These are phyloP conservation scores for Fusarium lateritium DNA, from an alignment of 2,329 filamentous ascomycete genomes.

Conservation along the genomic window DNA sequence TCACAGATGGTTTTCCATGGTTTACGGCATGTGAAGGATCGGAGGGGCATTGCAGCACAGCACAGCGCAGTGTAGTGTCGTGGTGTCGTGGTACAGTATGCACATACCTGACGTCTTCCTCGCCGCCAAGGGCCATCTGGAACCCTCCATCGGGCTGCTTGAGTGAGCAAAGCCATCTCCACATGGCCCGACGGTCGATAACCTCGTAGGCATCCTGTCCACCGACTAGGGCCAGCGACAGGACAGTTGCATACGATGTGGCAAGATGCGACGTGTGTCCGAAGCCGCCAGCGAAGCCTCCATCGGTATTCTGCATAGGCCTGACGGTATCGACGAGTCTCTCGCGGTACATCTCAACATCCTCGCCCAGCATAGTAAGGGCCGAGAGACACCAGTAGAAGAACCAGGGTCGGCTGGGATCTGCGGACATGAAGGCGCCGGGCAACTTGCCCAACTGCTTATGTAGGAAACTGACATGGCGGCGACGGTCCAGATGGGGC, in stretches of 20 bases:
- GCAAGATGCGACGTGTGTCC: conserved; percentile 92
- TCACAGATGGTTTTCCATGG: conserved; percentile 13
- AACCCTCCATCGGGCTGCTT: conserved; percentile 95
- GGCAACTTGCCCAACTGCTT: conserved; percentile 75
- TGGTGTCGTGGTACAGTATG: conserved; percentile 22
- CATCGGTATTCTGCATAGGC: conserved; percentile 84
- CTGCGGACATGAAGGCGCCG: conserved; percentile 77
- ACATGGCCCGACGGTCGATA: conserved; percentile 87
- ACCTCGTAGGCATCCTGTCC: conserved; percentile 80
- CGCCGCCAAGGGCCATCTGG: conserved; percentile 85
- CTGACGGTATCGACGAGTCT: conserved; percentile 81
- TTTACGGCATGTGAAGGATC: conserved; percentile 20
- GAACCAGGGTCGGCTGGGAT: conserved; percentile 93
- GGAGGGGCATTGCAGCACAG: conserved; percentile 29
- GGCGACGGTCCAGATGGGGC: conserved; percentile 77
- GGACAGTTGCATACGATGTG: conserved; percentile 86
- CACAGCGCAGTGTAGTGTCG: conserved; percentile 1
- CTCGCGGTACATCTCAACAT: conserved; percentile 76
- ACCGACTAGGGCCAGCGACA: conserved; percentile 84
- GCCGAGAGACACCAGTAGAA: conserved; percentile 92
- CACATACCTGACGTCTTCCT: conserved; percentile 89
- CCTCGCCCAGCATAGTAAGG: conserved; percentile 82
- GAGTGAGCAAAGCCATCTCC: conserved; percentile 88
- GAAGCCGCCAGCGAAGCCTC: conserved; percentile 94
- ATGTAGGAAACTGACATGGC: conserved; percentile 74